Percentiles rank a stretch among this genome's conserved stretches.
These are phyloP conservation scores for Chaetomium sp. DNA, from an alignment of 2,329 filamentous ascomycete genomes.

Conservation along the genomic window DNA sequence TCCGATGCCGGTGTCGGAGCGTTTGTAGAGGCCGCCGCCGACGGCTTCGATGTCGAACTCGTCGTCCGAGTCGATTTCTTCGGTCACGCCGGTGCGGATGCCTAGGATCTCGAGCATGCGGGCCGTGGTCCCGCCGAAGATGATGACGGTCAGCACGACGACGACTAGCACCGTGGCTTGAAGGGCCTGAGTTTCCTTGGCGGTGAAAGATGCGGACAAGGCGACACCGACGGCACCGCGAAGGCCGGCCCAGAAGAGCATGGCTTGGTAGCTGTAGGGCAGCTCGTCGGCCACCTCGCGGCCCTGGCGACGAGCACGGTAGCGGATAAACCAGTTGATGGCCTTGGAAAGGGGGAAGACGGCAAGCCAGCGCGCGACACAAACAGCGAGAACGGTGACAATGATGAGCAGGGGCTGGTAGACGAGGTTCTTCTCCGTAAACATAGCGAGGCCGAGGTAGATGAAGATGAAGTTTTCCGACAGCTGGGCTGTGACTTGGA, in stretches of 20 bases:
- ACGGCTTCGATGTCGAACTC: conserved; percentile 93
- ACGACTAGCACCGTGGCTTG: conserved; percentile 96
- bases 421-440: conserved; percentile 79
- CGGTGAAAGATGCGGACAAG: conserved; percentile 78
- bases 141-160: conserved; percentile 95
- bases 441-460: conserved; percentile 89
- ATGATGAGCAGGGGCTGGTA: conserved; percentile 96
- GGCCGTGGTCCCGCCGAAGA: conserved; percentile 94
- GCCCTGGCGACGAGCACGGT: conserved; percentile 71
- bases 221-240: conserved; percentile 94
- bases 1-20: conserved; percentile 68
- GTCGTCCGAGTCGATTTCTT: conserved; percentile 95
- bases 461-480: conserved; percentile 99
- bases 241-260: conserved; percentile 98
- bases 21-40: conserved; percentile 71
- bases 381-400: conserved; percentile 85
- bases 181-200: conserved; percentile 73
- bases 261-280: conserved; percentile 93
- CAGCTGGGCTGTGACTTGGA: conserved; percentile 87
- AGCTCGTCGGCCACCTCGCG: conserved; percentile 75
- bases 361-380: conserved; percentile 83
- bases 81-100: conserved; percentile 93
- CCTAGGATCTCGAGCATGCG: conserved; percentile 96
- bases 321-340: conserved; percentile 90
- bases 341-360: conserved; percentile 86